A percentile compares a stretch with the other conserved stretches of the same genome.
Conservation (phyloP, 768 basidiomycete genomes). For the Hygrocybe punicea region DNA sequence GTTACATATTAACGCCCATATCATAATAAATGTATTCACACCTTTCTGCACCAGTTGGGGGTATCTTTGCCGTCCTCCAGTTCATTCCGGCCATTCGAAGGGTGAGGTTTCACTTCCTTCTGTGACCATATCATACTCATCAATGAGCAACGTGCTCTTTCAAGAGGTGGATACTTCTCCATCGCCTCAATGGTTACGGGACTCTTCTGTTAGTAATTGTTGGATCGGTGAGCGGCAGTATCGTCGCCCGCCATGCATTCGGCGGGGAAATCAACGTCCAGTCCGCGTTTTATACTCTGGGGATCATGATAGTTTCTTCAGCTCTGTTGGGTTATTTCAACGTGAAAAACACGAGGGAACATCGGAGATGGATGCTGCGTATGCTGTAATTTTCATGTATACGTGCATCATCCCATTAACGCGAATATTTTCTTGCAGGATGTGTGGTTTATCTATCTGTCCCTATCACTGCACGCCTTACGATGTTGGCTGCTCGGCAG, state of each 20-base stretch:
- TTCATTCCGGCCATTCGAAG: constrained; percentile 26
- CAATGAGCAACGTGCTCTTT: background rate
- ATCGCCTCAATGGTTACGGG: constrained; percentile 25
- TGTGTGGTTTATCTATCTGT: constrained; percentile 19
- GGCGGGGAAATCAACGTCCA: constrained; percentile 28
- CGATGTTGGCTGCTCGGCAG: constrained; percentile 12
- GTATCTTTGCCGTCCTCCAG: constrained; percentile 20
- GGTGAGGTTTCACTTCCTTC: constrained; percentile 8
- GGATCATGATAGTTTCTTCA: constrained; percentile 18
- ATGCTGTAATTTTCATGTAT: background rate
- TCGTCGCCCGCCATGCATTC: constrained; percentile 18
- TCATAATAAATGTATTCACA: background rate
- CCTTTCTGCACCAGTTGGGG: constrained; percentile 16
- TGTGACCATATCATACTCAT: background rate
- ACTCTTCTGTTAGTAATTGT: constrained; percentile 17
- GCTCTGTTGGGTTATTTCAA: constrained; percentile 20
- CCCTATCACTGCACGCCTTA: constrained; percentile 18
- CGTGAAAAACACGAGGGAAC: constrained; percentile 21
- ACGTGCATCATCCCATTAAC: background rate
- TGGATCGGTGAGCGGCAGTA: constrained; percentile 20
- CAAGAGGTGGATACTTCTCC: constrained; percentile 19
- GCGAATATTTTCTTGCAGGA: constrained; percentile 12
- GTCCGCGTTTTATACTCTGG: constrained; percentile 21
- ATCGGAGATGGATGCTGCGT: constrained; percentile 32
- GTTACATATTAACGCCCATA: background rate